These are phyloP conservation scores for Funneliformis geosporum DNA, from an alignment of 192 early-diverging fungal genomes.

Conservation along the genomic window DNA sequence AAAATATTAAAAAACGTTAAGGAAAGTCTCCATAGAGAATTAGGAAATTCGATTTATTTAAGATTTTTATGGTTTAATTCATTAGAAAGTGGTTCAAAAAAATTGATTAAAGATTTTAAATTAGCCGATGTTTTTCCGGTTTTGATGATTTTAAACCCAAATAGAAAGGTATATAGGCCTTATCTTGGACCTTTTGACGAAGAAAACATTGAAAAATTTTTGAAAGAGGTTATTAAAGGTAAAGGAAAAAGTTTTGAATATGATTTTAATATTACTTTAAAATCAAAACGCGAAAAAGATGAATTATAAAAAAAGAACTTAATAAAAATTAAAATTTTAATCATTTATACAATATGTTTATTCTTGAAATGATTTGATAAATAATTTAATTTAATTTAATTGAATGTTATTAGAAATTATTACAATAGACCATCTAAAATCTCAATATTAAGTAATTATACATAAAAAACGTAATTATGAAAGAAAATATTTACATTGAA, in stretches of 20 bases:
- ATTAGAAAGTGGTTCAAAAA: slow-evolving; percentile 42
- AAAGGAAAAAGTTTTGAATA: slow-evolving; percentile 48
- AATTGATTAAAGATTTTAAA: slow-evolving; percentile 53
- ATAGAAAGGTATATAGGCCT: slow-evolving; percentile 57
- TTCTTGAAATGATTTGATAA: too few species aligned
- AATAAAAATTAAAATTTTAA: too few species aligned
- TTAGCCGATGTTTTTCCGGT: slow-evolving; percentile 61
- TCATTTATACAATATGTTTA: too few species aligned
- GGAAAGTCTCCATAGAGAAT: slow-evolving; percentile 31
- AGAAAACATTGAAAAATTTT: slow-evolving; percentile 59
- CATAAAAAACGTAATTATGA: too few species aligned
- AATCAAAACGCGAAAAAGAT: slow-evolving; percentile 5
- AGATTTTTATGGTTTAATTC: slow-evolving; percentile 68
- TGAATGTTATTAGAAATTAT: too few species aligned
- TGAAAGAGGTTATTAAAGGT: slow-evolving; percentile 46
- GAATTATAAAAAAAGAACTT: background rate
- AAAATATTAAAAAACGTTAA: slow-evolving; percentile 45
- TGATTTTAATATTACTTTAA: slow-evolving; percentile 41
- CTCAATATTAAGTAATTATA: too few species aligned
- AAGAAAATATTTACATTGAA: too few species aligned
- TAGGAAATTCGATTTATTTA: slow-evolving; percentile 35
- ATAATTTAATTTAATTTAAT: too few species aligned
- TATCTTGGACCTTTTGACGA: slow-evolving; percentile 63
- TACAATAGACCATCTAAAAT: too few species aligned
- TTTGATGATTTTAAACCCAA: slow-evolving; percentile 57